Evolutionary conservation across 257 asterid genomes (phyloP).

Genomic region (Penstemon newberryi): DNA sequence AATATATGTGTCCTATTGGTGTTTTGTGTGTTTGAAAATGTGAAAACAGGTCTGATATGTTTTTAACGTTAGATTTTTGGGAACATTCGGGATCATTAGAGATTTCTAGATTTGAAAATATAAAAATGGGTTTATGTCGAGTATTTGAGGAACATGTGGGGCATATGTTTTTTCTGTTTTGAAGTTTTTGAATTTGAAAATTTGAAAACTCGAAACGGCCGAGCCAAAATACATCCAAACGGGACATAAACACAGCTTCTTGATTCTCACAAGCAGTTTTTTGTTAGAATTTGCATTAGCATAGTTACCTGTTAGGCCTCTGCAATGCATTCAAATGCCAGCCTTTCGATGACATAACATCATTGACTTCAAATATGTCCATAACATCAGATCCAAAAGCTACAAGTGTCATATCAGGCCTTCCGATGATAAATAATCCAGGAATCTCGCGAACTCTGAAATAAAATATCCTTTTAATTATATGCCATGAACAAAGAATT

Average conservation of each 20-base stretch:
- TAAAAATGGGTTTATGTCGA: no score
- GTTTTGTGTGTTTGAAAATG: no score
- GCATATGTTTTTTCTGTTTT: no score
- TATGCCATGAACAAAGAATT: slow-evolving; percentile 12
- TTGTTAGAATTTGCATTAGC: not conserved
- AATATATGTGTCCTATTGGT: no score
- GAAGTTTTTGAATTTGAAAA: no score
- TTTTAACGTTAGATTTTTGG: no score
- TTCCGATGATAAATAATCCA: slow-evolving; percentile 69
- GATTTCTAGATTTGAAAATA: no score
- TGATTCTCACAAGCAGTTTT: not conserved
- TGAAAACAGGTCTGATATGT: no score
- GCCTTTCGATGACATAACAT: slow-evolving; percentile 80
- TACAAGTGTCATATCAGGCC: slow-evolving; percentile 96
- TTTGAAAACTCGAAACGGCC: not conserved
- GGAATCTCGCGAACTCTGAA: slow-evolving; percentile 75
- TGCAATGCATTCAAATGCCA: slow-evolving; percentile 98
- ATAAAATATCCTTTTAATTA: not conserved
- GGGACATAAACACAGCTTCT: not conserved
- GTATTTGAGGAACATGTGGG: no score
- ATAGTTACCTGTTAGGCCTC: slow-evolving; percentile 84
- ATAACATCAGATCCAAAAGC: slow-evolving; percentile 82
- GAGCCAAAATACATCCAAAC: not conserved
- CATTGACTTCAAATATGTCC: slow-evolving; percentile 96
- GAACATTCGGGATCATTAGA: no score